Percentiles rank a stretch among this genome's conserved stretches.
Conservation (phyloP, 495 filamentous ascomycete species). For the Neurospora sp. region DNA sequence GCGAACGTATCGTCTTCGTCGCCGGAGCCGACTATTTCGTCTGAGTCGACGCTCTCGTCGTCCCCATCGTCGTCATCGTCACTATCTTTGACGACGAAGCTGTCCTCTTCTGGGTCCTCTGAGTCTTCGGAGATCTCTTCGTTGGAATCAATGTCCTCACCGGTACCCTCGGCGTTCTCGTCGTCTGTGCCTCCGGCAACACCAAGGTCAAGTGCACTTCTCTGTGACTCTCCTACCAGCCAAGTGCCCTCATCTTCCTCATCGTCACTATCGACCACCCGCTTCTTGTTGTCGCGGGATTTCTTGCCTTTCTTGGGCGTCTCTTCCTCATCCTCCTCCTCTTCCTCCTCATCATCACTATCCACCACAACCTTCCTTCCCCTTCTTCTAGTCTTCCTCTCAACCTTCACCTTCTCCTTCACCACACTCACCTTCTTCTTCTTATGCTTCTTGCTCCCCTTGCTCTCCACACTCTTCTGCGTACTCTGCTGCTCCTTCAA, state of each 20-base stretch:
- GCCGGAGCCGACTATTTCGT: constrained; percentile 13
- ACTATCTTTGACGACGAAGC: constrained; percentile 38
- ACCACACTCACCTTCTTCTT: constrained; percentile 19
- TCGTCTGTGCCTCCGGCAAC: constrained; percentile 75
- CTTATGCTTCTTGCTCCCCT: constrained; percentile 15
- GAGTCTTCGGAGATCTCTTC: constrained; percentile 45
- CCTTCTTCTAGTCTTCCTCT: constrained; percentile 18
- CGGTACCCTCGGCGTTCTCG: constrained; percentile 77
- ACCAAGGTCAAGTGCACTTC: constrained; percentile 48
- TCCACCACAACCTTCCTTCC: neutral
- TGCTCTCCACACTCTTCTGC: neutral
- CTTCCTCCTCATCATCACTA: constrained; percentile 17
- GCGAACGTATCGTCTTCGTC: constrained; percentile 22
- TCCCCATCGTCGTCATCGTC: constrained; percentile 31
- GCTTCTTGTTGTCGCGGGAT: constrained; percentile 33
- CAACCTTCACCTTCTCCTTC: constrained; percentile 28
- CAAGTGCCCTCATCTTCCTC: constrained; percentile 55
- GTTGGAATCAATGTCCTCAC: constrained; percentile 51
- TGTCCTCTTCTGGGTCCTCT: constrained; percentile 37
- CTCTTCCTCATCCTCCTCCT: constrained; percentile 40
- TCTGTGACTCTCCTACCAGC: constrained; percentile 60
- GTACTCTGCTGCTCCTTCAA: constrained; percentile 17
- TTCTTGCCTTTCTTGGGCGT: constrained; percentile 29
- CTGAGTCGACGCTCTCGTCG: constrained; percentile 21
- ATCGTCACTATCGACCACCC: constrained; percentile 55